These are phyloP conservation scores for Chlorociboria aeruginascens DNA, from an alignment of 495 filamentous ascomycete genomes.

Conservation along the genomic window DNA sequence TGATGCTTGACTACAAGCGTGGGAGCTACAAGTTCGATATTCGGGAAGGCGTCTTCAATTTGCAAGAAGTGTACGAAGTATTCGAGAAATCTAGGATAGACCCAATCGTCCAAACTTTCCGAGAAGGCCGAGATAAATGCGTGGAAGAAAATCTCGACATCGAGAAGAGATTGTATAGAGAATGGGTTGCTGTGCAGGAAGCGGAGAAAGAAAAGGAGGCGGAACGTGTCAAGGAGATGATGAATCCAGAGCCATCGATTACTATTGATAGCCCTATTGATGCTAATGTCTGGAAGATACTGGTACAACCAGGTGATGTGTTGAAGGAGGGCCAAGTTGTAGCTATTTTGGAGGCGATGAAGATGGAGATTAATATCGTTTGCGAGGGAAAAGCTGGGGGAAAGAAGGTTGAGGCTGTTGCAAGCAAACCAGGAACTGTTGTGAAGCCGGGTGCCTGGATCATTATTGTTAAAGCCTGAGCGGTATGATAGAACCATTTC, in stretches of 20 bases:
- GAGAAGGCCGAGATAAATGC: constrained; percentile 6
- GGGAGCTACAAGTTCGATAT: constrained; percentile 38
- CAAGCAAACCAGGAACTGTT: constrained; percentile 30
- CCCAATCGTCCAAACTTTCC: neutral
- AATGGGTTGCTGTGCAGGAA: constrained; percentile 35
- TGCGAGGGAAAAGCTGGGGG: constrained; percentile 18
- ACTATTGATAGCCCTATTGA: constrained; percentile 35
- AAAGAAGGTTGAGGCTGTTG: constrained; percentile 22
- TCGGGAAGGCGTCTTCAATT: constrained; percentile 37
- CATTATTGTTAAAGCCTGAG: constrained; percentile 17
- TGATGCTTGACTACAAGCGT: constrained; percentile 28
- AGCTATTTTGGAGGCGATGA: constrained; percentile 42
- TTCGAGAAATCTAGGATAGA: constrained; percentile 5
- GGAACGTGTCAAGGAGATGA: constrained; percentile 27
- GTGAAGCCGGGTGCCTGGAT: constrained; percentile 29
- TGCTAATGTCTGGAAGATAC: constrained; percentile 49
- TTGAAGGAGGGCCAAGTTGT: constrained; percentile 25
- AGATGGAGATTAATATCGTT: constrained; percentile 38
- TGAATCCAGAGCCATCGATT: constrained; percentile 32
- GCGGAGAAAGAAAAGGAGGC: constrained; percentile 7
- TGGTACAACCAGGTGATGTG: constrained; percentile 29
- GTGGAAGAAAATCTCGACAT: constrained; percentile 29
- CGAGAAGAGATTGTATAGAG: constrained; percentile 25
- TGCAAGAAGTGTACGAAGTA: constrained; percentile 20
- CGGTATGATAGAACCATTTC: no score